Evolutionary conservation across 2,329 filamentous ascomycete genomes (phyloP), one percentile per base, ranked within the genome.

Genomic region (Fusarium domesticum): DNA sequence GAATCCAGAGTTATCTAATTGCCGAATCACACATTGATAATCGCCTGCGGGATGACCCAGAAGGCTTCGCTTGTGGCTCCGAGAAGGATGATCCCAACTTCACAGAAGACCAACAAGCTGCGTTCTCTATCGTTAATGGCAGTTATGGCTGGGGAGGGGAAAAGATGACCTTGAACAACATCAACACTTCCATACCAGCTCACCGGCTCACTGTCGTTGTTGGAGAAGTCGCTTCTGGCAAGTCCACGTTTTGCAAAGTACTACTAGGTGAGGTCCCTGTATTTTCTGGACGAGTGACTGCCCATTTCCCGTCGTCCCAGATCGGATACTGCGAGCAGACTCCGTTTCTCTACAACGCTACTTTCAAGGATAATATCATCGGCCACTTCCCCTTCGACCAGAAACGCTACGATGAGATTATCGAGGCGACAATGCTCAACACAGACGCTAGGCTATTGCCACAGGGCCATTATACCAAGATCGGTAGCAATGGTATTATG

Each of bases 401-500:
- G 15, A 34, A 40, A 2, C 59, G 63, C 11, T 71, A 71, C n/a
- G 45, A 60, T 2, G 59, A 64, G 11, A 62, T 71, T 0, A 45
- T 71, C 0, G 54, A 65, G 1, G 64, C 68, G 0, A 65, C 65
- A 0, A 52, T 64, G 43, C 57, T 73, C 0, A 43, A 46, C 2
- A 35, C 47, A 0, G 70, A 72, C 43, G 46, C 71, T 5, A 40
- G 37, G 1, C 42, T 47, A 0, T 48, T 74, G 0, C 63, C 65
- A 0, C 54, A 62, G 2, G 69, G 70, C 0, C 67, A 72, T 20
- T 38, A 59, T 10, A 70, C 69, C 0, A 59, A 61, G 5, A 54
- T 74, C 35, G 72, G 72, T 5, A 68, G 63, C 35, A 64, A 66
- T 15, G 70, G 70, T 0, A 64, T 73, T n/a, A 66, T 64, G 15